Conservation (phyloP, 352 stramenopile genomes). For the Phytophthora foliorum region DNA sequence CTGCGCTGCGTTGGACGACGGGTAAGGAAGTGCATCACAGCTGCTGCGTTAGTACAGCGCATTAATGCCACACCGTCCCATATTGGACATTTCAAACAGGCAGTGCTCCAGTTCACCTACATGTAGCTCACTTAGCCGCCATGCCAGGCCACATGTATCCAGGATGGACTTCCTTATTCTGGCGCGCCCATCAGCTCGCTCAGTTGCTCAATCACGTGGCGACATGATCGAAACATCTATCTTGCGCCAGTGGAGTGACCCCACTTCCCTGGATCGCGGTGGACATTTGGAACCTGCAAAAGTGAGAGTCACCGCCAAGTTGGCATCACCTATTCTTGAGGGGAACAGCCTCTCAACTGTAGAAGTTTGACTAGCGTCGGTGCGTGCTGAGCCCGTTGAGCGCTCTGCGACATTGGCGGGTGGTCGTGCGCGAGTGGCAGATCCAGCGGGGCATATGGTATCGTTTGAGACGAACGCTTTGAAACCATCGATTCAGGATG, state of each 20-base stretch:
- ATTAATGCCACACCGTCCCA: not conserved
- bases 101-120: conserved; percentile 14
- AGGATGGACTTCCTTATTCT: no score
- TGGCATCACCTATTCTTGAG: no score
- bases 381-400: not conserved
- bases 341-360: not conserved
- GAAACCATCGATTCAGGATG: not conserved
- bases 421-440: conserved; percentile 15
- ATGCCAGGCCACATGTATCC: no score
- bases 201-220: conserved; percentile 23
- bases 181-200: conserved; percentile 9
- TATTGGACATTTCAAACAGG: conserved; percentile 14
- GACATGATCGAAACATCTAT: not conserved
- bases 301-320: not conserved
- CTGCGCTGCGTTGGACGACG: not conserved
- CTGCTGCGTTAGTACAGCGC: conserved; percentile 5
- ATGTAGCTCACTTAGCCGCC: no score
- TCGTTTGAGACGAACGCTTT: not conserved
- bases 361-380: conserved; percentile 7
- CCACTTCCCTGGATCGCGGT: no score
- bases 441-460: conserved; percentile 23
- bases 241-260: conserved; percentile 20
- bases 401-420: conserved; percentile 25
- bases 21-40: no score
- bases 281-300: no score